Percentiles rank a stretch among this genome's conserved stretches.
Conservation (phyloP, 495 filamentous ascomycete genomes). For the Amniculicola lignicola region DNA sequence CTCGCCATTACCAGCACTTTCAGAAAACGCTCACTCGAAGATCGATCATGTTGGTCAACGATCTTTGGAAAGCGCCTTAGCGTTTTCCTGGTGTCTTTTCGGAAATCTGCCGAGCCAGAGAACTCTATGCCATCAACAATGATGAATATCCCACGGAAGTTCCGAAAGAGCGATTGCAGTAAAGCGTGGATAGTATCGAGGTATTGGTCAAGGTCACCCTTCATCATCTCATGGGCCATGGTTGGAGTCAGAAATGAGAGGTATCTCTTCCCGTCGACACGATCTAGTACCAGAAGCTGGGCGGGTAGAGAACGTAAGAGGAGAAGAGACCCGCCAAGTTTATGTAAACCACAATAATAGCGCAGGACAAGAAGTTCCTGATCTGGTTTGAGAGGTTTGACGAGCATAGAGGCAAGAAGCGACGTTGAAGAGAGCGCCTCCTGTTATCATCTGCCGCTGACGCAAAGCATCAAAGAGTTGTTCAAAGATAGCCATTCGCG, state of each 20-base stretch:
- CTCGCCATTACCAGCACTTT: no score
- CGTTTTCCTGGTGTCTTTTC: no score
- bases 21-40: no score
- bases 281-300: background rate
- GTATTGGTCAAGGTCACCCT: background rate
- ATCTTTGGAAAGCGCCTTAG: no score
- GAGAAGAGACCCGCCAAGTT: background rate
- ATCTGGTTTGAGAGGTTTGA: background rate
- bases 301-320: background rate
- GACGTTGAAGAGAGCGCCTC: background rate
- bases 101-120: no score
- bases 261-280: background rate
- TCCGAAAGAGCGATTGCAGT: background rate
- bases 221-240: background rate
- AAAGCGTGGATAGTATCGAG: background rate
- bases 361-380: background rate
- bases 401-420: background rate
- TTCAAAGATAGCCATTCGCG: background rate
- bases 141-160: background rate
- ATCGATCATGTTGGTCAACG: no score
- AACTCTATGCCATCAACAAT: background rate
- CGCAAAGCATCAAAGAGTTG: background rate
- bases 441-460: background rate
- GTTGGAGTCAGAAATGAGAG: background rate
- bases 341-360: constrained; percentile 1